Conservation (phyloP, 306 rosid genomes). For the Delonix regia region DNA sequence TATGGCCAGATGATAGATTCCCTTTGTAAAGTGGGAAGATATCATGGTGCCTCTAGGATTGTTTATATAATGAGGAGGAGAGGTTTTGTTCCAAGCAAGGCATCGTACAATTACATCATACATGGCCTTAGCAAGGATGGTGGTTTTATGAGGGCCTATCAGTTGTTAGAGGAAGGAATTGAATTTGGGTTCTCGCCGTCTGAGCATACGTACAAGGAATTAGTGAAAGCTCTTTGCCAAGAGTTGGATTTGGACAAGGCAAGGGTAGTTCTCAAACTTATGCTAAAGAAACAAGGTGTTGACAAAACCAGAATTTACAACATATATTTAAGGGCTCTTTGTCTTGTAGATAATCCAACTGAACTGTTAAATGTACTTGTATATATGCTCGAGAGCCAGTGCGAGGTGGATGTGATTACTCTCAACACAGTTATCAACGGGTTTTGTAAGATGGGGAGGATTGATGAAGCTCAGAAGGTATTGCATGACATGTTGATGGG, state of each 20-base stretch:
- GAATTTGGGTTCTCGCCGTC: conserved; percentile 64
- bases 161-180: conserved; percentile 71
- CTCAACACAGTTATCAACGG: conserved; percentile 80
- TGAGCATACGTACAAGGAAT: conserved; percentile 66
- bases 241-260: conserved; percentile 63
- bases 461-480: conserved; percentile 73
- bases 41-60: conserved; percentile 79
- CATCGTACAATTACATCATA: conserved; percentile 60
- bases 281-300: conserved; percentile 59
- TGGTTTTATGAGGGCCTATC: conserved; percentile 80
- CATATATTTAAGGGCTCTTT: conserved; percentile 78
- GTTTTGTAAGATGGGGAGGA: conserved; percentile 77
- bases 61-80: conserved; percentile 71
- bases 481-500: conserved; percentile 70
- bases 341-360: conserved; percentile 62
- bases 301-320: conserved; percentile 77
- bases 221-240: conserved; percentile 68
- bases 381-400: conserved; percentile 69
- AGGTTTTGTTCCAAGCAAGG: conserved; percentile 61
- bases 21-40: conserved; percentile 69
- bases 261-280: conserved; percentile 59
- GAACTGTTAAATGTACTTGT: conserved; percentile 80
- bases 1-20: conserved; percentile 81
- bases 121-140: conserved; percentile 90
- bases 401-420: conserved; percentile 71